Evolutionary conservation across 495 filamentous ascomycete species (phyloP), one percentile per base, ranked within the genome.

Genomic region (Friedmanniomyces simplex): DNA sequence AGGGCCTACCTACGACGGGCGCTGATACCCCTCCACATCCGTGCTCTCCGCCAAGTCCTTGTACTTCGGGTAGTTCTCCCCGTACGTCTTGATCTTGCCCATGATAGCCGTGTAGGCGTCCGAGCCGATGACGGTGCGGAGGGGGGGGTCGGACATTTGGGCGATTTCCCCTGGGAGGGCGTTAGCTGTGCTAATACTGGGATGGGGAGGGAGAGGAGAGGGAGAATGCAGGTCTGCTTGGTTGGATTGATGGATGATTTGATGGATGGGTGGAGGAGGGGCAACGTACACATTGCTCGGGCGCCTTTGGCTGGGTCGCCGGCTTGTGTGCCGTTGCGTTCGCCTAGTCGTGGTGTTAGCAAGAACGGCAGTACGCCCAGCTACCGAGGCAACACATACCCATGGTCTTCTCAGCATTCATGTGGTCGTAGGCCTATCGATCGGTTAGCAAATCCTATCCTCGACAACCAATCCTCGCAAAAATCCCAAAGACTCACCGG

Each of bases 231-330:
- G 22, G 13, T 2, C 20, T 52, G n/a, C n/a, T n/a, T n/a, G n/a
- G n/a, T n/a, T n/a, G n/a, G n/a, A n/a, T n/a, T n/a, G n/a, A n/a
- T n/a, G n/a, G n/a, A n/a, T n/a, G n/a, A n/a, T n/a, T n/a, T n/a
- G n/a, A n/a, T n/a, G n/a, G n/a, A n/a, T n/a, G n/a, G n/a, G n/a
- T n/a, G n/a, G n/a, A n/a, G n/a, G n/a, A n/a, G n/a, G n/a, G 32
- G 20, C n/a, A 37, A 43, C 51, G 11, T 54, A 54, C 76, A 78
- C 66, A 76, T 72, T 1, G 65, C 73, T 30, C 73, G 66, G 3
- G 72, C 74, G 0, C 66, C 76, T 49, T 77, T 78, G 0, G 26
- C 25, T 14, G 73, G 74, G 54, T 76, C 75, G 18, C 75, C 75
- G 25, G 69, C 67, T 48, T 77, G 74, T 1, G 63, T 71, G 6